Evolutionary conservation across 768 basidiomycete genomes (phyloP).

Genomic region (Thelephora ganbajun): DNA sequence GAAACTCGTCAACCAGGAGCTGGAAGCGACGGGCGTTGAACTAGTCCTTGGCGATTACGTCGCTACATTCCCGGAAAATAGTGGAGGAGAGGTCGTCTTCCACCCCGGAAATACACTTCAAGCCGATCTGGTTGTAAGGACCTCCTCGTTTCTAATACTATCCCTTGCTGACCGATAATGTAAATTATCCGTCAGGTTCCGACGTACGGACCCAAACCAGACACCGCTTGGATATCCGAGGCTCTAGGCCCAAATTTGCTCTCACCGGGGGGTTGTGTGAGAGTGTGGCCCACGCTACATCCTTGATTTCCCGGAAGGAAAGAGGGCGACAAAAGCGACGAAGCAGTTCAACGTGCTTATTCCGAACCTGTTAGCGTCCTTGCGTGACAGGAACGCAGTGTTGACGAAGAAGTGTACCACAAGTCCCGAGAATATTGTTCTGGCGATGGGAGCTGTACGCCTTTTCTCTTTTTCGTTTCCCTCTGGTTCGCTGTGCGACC

Average conservation of each 20-base stretch:
- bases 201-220: slow-evolving; percentile 23
- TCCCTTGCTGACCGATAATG: neutral
- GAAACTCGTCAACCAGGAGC: slow-evolving; percentile 25
- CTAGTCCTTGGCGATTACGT: slow-evolving; percentile 39
- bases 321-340: slow-evolving; percentile 34
- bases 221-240: slow-evolving; percentile 32
- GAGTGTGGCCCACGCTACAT: slow-evolving; percentile 45
- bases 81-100: slow-evolving; percentile 27
- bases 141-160: no score
- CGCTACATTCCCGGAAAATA: slow-evolving; percentile 29
- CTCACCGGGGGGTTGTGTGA: slow-evolving; percentile 27
- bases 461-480: neutral
- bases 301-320: slow-evolving; percentile 50
- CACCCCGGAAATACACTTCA: slow-evolving; percentile 31
- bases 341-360: slow-evolving; percentile 30
- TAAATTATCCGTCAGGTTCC: slow-evolving; percentile 12
- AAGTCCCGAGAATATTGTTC: slow-evolving; percentile 34
- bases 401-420: slow-evolving; percentile 31
- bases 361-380: slow-evolving; percentile 32
- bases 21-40: slow-evolving; percentile 31
- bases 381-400: slow-evolving; percentile 19
- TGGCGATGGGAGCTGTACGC: slow-evolving; percentile 39
- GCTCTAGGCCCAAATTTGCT: slow-evolving; percentile 24
- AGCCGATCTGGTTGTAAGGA: slow-evolving; percentile 48
- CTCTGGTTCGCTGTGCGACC: neutral